A percentile compares a stretch with the other conserved stretches of the same genome.
These are phyloP conservation scores for Tympanopsis confertula DNA, from an alignment of 2,329 filamentous ascomycete species.

Conservation along the genomic window DNA sequence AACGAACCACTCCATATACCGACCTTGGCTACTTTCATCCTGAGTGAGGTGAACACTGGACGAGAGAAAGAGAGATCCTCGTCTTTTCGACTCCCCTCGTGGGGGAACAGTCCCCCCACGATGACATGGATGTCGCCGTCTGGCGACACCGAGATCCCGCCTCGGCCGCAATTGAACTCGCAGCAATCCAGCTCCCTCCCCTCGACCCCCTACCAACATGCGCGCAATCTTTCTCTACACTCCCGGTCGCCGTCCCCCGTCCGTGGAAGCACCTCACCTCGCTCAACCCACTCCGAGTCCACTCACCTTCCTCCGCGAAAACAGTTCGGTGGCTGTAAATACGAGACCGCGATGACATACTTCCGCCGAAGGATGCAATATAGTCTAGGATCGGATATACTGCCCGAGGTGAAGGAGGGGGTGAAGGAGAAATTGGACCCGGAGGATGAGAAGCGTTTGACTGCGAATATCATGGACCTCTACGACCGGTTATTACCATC, in stretches of 20 bases:
- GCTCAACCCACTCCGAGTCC: constrained; percentile 81
- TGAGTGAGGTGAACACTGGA: too few relatives aligned
- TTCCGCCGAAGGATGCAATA: constrained; percentile 84
- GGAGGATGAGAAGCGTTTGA: constrained; percentile 65
- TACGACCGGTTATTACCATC: constrained; percentile 80
- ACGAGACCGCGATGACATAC: constrained; percentile 74
- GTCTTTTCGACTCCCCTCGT: too few relatives aligned
- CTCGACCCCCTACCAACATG: constrained; percentile 82
- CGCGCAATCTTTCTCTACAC: constrained; percentile 69
- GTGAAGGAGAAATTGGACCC: constrained; percentile 60
- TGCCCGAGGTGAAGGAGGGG: constrained; percentile 64
- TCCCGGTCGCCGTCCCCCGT: constrained; percentile 70
- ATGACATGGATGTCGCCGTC: too few relatives aligned
- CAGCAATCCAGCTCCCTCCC: constrained; percentile 76
- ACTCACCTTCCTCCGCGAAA: constrained; percentile 61
- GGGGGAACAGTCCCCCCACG: too few relatives aligned
- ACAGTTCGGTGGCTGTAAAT: constrained; percentile 63
- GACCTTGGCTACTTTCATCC: too few relatives aligned
- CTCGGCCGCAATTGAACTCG: constrained; percentile 2
- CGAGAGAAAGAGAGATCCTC: too few relatives aligned
- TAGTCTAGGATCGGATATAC: constrained; percentile 67
- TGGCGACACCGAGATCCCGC: neutral
- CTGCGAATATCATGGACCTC: constrained; percentile 71
- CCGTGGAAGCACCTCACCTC: constrained; percentile 69
- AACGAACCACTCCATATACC: too few relatives aligned